These are phyloP conservation scores for Cavenderia fasciculata DNA, from an alignment of 78 protist genomes.

Conservation along the genomic window DNA sequence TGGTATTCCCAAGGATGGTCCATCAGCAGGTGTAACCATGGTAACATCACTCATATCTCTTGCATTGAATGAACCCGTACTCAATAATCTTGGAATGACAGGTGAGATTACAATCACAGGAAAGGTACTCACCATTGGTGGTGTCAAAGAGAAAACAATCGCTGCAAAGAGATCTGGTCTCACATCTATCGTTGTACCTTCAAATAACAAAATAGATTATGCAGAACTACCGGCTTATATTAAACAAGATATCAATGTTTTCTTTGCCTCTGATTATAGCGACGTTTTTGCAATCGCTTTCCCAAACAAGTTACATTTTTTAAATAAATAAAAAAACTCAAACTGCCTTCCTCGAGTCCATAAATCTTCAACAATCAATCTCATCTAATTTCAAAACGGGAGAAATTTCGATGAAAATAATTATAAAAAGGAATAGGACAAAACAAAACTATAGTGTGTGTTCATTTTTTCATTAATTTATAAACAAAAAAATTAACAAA, in stretches of 20 bases:
- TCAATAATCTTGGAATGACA: conserved; percentile 90
- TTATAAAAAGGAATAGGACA: too few species aligned
- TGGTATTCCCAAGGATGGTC: conserved; percentile 95
- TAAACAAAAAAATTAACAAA: too few species aligned
- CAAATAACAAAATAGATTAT: conserved; percentile 72
- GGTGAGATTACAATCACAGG: conserved; percentile 91
- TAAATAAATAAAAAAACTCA: too few species aligned
- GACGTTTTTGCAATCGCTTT: conserved; percentile 82
- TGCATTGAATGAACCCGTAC: conserved; percentile 83
- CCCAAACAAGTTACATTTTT: conserved; percentile 46
- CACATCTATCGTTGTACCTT: conserved; percentile 37
- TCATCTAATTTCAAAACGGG: too few species aligned
- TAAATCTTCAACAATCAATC: too few species aligned
- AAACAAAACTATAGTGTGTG: too few species aligned
- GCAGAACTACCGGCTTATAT: conserved; percentile 85
- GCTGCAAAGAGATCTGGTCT: conserved; percentile 88
- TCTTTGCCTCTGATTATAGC: conserved; percentile 83
- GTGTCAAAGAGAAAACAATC: conserved; percentile 94
- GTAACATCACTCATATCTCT: conserved; percentile 91
- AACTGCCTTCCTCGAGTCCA: too few species aligned
- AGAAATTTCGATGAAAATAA: too few species aligned
- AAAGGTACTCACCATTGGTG: conserved; percentile 93
- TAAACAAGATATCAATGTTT: conserved; percentile 64
- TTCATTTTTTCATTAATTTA: too few species aligned
- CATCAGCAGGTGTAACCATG: conserved; percentile 94